phyloP scores from a whole-genome alignment of 345 rosid species.

The Clarkia xantiana region DNA sequence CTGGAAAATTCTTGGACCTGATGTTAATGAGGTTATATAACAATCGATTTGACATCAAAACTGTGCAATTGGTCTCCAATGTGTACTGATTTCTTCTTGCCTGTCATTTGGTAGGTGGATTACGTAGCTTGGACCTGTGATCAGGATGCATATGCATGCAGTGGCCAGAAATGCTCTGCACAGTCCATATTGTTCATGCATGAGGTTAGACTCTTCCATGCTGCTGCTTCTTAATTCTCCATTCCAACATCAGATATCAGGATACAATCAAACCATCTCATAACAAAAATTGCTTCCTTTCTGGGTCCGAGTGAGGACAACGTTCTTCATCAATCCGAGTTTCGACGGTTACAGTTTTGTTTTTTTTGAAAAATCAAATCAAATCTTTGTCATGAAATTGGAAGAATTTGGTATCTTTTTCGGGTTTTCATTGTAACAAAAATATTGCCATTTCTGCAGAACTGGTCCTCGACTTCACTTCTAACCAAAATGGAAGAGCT shows the following conservation, averaged over 20 bases:
- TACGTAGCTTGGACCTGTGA: slow-evolving; percentile 96
- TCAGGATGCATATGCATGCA: slow-evolving; percentile 98
- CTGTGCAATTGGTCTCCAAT: not conserved
- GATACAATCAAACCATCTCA: too few species aligned
- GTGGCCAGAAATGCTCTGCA: slow-evolving; percentile 98
- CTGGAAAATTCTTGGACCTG: slow-evolving; percentile 97
- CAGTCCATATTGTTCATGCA: slow-evolving; percentile 92
- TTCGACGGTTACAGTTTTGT: too few species aligned
- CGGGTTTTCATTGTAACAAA: too few species aligned
- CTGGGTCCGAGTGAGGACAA: not conserved
- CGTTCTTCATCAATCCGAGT: too few species aligned
- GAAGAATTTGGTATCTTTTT: too few species aligned
- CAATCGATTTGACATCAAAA: not conserved
- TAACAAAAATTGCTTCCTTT: too few species aligned
- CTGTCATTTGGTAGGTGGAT: slow-evolving; percentile 48
- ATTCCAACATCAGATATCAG: not conserved
- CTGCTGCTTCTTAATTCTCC: too few species aligned
- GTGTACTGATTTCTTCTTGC: slow-evolving; percentile 2
- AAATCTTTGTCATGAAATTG: too few species aligned
- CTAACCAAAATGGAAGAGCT: slow-evolving; percentile 59
- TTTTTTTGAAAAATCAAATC: too few species aligned
- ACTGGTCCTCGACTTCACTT: slow-evolving; percentile 59
- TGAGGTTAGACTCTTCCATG: slow-evolving; percentile 40
- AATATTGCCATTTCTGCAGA: slow-evolving; percentile 25
- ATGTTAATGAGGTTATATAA: slow-evolving; percentile 95